Percentiles rank a stretch among this genome's conserved stretches.
Evolutionary conservation across 2,329 filamentous ascomycete species (phyloP).

Genomic region (Aotearoamyces nothofagi): DNA sequence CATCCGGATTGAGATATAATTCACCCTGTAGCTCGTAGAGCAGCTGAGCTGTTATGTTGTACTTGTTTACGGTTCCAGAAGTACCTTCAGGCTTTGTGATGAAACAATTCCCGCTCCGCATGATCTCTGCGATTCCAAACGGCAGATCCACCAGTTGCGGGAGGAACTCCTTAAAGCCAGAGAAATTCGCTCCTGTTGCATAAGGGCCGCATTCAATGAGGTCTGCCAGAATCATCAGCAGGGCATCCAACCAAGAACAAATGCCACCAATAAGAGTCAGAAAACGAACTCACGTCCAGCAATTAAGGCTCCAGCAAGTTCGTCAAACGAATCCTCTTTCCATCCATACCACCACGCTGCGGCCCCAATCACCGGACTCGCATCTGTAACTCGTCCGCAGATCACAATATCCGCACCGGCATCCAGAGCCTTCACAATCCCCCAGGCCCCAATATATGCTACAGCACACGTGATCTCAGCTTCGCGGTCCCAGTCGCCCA

Average conservation of each 20-base stretch:
- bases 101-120: constrained; percentile 23
- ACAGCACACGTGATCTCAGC: constrained; percentile 9
- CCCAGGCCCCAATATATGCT: constrained; percentile 22
- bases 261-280: too few relatives aligned
- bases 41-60: constrained; percentile 23
- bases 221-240: constrained; percentile 6
- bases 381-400: constrained; percentile 27
- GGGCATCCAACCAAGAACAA: too few relatives aligned
- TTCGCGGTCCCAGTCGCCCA: constrained; percentile 10
- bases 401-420: constrained; percentile 27
- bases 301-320: constrained; percentile 23
- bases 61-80: constrained; percentile 21
- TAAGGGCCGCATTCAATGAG: constrained; percentile 17
- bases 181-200: constrained; percentile 10
- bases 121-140: constrained; percentile 30
- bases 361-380: constrained; percentile 24
- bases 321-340: constrained; percentile 18
- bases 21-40: constrained; percentile 25
- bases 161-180: constrained; percentile 20
- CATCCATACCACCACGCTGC: constrained; percentile 27
- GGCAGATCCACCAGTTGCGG: constrained; percentile 22
- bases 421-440: constrained; percentile 23
- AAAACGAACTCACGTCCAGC: constrained; percentile 13
- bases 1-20: constrained; percentile 22
- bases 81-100: constrained; percentile 28